Evolutionary conservation across 352 stramenopile species (phyloP).

Genomic region (Globisporangium spinosum): DNA sequence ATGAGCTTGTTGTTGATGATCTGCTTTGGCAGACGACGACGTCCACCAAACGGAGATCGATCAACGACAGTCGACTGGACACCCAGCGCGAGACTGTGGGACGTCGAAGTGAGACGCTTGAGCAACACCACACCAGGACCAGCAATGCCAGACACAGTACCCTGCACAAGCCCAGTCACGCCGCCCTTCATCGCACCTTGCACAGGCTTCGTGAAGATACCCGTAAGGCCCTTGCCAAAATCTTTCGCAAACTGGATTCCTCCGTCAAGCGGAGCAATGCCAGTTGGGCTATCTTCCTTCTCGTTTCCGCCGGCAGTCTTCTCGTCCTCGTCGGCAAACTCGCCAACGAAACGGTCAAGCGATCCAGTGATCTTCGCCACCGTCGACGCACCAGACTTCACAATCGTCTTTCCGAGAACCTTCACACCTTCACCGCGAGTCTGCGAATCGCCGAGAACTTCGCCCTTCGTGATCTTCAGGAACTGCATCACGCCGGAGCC

Average conservation of each 20-base stretch:
- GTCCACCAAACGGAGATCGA: constrained; percentile 70
- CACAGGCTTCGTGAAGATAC: constrained; percentile 86
- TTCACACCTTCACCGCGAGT: constrained; percentile 85
- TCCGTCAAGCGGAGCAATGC: constrained; percentile 33
- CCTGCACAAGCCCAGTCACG: constrained; percentile 71
- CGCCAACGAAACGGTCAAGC: constrained; percentile 81
- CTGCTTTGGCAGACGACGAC: constrained; percentile 64
- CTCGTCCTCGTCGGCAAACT: constrained; percentile 64
- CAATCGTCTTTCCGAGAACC: constrained; percentile 82
- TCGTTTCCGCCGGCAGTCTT: constrained; percentile 20
- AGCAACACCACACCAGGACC: constrained; percentile 79
- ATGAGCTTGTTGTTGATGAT: constrained; percentile 66
- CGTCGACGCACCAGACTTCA: constrained; percentile 68
- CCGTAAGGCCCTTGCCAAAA: constrained; percentile 76
- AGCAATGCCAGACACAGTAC: constrained; percentile 74
- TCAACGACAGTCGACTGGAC: constrained; percentile 82
- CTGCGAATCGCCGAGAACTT: constrained; percentile 75
- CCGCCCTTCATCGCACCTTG: constrained; percentile 77
- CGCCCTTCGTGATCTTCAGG: constrained; percentile 87
- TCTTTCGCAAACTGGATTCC: constrained; percentile 86
- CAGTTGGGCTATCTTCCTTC: constrained; percentile 24
- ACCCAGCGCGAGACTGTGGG: constrained; percentile 70
- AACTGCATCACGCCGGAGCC: constrained; percentile 85
- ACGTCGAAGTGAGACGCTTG: constrained; percentile 81
- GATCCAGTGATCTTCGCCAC: constrained; percentile 83